phyloP scores from a whole-genome alignment of 2,329 filamentous ascomycete species.

The Cladophialophora bantiana region DNA sequence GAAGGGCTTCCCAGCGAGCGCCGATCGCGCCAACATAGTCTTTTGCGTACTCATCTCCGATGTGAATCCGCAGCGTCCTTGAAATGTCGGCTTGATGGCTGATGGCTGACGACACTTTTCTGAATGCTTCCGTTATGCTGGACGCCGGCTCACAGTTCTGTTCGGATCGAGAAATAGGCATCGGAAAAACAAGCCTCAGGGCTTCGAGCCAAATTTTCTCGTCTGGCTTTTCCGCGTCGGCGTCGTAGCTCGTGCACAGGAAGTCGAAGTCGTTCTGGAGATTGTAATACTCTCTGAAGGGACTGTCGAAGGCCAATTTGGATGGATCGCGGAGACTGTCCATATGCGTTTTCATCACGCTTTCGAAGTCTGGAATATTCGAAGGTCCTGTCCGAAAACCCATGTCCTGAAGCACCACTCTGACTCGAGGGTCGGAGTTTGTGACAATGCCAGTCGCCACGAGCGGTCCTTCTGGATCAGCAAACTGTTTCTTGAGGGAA shows the following conservation, averaged over 20 bases:
- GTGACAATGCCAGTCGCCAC: slow-evolving; percentile 53
- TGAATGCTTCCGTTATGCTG: slow-evolving; percentile 26
- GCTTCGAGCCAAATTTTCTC: slow-evolving; percentile 51
- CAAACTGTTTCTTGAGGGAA: slow-evolving; percentile 34
- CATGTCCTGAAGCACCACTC: slow-evolving; percentile 49
- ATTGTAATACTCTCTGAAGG: slow-evolving; percentile 26
- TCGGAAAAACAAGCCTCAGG: slow-evolving; percentile 20
- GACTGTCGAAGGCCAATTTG: slow-evolving; percentile 7
- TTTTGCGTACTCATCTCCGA: slow-evolving; percentile 54
- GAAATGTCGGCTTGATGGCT: slow-evolving; percentile 13
- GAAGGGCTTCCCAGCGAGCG: slow-evolving; percentile 50
- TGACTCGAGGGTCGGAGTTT: slow-evolving; percentile 56
- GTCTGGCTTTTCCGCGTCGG: slow-evolving; percentile 54
- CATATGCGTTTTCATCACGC: slow-evolving; percentile 36
- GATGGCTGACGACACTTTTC: slow-evolving; percentile 27
- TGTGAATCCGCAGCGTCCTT: slow-evolving; percentile 45
- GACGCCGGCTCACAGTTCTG: slow-evolving; percentile 14
- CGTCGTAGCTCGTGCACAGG: slow-evolving; percentile 56
- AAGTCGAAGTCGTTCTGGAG: slow-evolving; percentile 50
- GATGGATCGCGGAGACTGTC: slow-evolving; percentile 5
- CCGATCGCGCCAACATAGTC: slow-evolving; percentile 50
- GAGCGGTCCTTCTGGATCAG: slow-evolving; percentile 40
- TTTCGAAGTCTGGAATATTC: slow-evolving; percentile 40
- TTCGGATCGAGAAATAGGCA: slow-evolving; percentile 28
- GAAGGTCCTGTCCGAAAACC: slow-evolving; percentile 48